Percentiles rank a stretch among this genome's conserved stretches.
phyloP scores from a whole-genome alignment of 352 stramenopile species.

The Phytophthora sansomeana region DNA sequence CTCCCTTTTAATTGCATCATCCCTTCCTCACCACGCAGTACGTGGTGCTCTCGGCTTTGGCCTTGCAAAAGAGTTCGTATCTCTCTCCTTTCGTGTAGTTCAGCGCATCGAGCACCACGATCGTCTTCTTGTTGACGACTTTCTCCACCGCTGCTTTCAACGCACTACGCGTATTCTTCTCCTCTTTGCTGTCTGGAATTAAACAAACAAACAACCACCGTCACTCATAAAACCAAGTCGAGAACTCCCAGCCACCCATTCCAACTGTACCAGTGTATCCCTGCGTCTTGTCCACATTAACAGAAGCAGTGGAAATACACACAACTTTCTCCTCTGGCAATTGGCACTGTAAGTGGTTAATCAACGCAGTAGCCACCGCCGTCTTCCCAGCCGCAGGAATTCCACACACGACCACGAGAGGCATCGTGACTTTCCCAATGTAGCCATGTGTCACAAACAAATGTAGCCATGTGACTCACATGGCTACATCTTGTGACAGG shows the following conservation, averaged over 20 bases:
- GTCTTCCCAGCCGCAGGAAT: constrained; percentile 79
- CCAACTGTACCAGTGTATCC: constrained; percentile 64
- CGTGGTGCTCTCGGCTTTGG: constrained; percentile 89
- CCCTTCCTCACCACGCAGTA: constrained; percentile 81
- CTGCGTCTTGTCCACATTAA: constrained; percentile 65
- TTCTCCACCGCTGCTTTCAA: constrained; percentile 74
- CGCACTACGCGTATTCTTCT: constrained; percentile 79
- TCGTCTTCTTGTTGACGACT: constrained; percentile 60
- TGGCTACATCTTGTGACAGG: not conserved
- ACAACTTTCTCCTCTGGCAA: constrained; percentile 53
- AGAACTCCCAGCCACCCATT: constrained; percentile 19
- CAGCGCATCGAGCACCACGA: constrained; percentile 94
- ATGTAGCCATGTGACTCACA: constrained; percentile 21
- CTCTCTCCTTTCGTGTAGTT: constrained; percentile 97
- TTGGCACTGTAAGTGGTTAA: constrained; percentile 50
- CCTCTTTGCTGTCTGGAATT: constrained; percentile 54
- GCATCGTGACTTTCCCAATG: constrained; percentile 51
- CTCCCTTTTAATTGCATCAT: not conserved
- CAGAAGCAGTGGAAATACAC: constrained; percentile 62
- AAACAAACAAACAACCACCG: not conserved
- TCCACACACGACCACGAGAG: constrained; percentile 78
- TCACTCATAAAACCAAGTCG: not conserved
- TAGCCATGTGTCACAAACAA: constrained; percentile 17
- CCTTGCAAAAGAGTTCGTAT: constrained; percentile 96
- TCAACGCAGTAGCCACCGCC: constrained; percentile 57